phyloP scores from a whole-genome alignment of 208 protist genomes.

The Endotrypanum monterogeii region DNA sequence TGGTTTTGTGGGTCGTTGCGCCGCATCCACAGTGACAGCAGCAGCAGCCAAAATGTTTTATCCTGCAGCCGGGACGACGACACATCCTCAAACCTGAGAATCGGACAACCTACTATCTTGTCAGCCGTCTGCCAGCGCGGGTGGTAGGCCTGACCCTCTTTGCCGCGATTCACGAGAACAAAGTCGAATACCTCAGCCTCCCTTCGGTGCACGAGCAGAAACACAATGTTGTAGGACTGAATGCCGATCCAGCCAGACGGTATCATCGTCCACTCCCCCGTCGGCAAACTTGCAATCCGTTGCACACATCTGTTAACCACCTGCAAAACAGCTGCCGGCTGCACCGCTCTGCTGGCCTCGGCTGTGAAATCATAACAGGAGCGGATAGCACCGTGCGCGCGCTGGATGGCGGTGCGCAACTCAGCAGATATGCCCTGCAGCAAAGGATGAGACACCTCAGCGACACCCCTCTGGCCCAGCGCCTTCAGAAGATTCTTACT shows the following conservation, averaged over 20 bases:
- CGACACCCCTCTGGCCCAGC: conserved; percentile 25
- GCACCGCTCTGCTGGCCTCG: conserved; percentile 26
- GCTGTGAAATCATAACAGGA: conserved; percentile 43
- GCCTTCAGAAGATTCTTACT: conserved; percentile 31
- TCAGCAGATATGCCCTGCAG: conserved; percentile 32
- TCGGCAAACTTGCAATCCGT: conserved; percentile 30
- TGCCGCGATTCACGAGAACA: conserved; percentile 63
- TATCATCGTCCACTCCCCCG: conserved; percentile 58
- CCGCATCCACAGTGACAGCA: conserved; percentile 75
- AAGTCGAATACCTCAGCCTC: conserved; percentile 32
- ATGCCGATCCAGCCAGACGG: conserved; percentile 57
- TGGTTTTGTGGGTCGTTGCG: conserved; percentile 51
- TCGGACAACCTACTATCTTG: conserved; percentile 51
- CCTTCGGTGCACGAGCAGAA: conserved; percentile 49
- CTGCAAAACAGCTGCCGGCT: conserved; percentile 36
- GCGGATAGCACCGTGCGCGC: conserved; percentile 43
- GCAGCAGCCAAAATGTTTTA: conserved; percentile 67
- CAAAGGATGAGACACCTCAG: conserved; percentile 38
- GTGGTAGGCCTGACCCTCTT: conserved; percentile 67
- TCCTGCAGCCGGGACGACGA: conserved; percentile 40
- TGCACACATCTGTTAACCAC: conserved; percentile 34
- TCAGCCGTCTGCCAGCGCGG: conserved; percentile 58
- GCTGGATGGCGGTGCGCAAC: conserved; percentile 40
- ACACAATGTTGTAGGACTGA: conserved; percentile 38
- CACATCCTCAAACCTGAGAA: conserved; percentile 55